Evolutionary conservation across 208 protist species (phyloP).

Genomic region (Trypanosoma mega): DNA sequence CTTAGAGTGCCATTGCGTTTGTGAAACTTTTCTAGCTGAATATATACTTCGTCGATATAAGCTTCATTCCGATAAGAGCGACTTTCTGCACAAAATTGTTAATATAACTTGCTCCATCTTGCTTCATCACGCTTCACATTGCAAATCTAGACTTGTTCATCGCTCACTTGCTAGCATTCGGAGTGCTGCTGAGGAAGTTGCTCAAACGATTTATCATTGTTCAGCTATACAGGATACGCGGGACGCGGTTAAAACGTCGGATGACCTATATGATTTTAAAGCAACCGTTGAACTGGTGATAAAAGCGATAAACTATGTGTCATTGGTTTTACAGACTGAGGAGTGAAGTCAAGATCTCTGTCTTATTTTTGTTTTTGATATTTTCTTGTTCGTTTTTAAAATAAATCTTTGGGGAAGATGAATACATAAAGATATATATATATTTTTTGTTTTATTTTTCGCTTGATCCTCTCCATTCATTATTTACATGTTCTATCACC

Average conservation of each 20-base stretch:
- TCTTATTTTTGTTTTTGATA: neutral
- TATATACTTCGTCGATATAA: slow-evolving; percentile 19
- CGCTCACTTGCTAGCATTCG: slow-evolving; percentile 1
- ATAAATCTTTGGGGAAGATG: slow-evolving; percentile 7
- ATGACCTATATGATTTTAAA: neutral
- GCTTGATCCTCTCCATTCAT: slow-evolving; percentile 1
- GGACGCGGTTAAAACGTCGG: neutral
- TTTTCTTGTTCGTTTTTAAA: neutral
- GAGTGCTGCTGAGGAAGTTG: neutral
- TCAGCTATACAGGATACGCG: neutral
- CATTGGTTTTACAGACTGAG: slow-evolving; percentile 13
- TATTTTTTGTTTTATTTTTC: slow-evolving; percentile 12
- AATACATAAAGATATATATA: slow-evolving; percentile 14
- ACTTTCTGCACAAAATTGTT: slow-evolving; percentile 12
- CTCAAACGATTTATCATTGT: neutral
- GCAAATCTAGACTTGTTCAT: neutral
- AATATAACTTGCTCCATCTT: slow-evolving; percentile 9
- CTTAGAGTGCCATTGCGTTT: neutral
- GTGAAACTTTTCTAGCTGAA: slow-evolving; percentile 22
- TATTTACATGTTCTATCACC: slow-evolving; percentile 7
- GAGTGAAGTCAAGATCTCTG: neutral
- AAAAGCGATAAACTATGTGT: slow-evolving; percentile 4
- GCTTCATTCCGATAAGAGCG: neutral
- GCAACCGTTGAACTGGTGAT: neutral
- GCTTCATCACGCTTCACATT: slow-evolving; percentile 9